These are phyloP conservation scores for Bidens hawaiensis DNA, from an alignment of 140 eudicot species.

Conservation along the genomic window DNA sequence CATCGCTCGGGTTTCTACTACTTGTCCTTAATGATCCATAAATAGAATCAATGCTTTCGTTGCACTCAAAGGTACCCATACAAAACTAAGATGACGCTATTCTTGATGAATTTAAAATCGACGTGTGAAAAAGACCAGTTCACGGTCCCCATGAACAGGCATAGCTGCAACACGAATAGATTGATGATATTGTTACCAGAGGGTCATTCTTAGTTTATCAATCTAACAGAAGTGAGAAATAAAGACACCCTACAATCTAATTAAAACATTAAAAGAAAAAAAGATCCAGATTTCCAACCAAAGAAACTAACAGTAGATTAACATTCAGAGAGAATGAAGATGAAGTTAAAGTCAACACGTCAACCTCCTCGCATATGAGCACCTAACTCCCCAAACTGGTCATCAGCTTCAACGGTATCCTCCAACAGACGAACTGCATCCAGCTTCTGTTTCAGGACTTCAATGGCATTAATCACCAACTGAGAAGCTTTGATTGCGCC, in stretches of 20 bases:
- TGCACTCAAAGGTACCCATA: no score
- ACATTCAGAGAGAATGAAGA: background rate
- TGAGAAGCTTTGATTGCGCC: conserved; percentile 90
- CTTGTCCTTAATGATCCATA: no score
- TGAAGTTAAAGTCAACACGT: background rate
- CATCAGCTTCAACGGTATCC: conserved; percentile 80
- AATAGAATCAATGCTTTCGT: no score
- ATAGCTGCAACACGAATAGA: no score
- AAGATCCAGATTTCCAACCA: conserved; percentile 8
- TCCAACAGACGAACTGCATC: conserved; percentile 74
- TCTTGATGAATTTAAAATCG: no score
- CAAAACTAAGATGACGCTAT: no score
- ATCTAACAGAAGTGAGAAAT: background rate
- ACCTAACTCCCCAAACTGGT: conserved; percentile 84
- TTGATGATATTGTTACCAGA: no score
- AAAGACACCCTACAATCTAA: background rate
- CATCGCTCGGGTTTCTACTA: no score
- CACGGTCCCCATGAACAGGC: no score
- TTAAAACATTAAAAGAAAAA: background rate
- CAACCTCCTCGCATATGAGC: conserved; percentile 86
- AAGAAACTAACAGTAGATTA: background rate
- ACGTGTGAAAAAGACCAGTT: no score
- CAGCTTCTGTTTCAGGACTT: conserved; percentile 72
- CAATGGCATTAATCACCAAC: conserved; percentile 82
- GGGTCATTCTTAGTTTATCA: background rate